Percentiles rank a stretch among this genome's conserved stretches.
These are phyloP conservation scores for Pinus taeda DNA, from an alignment of 75 land plant species.

Conservation along the genomic window DNA sequence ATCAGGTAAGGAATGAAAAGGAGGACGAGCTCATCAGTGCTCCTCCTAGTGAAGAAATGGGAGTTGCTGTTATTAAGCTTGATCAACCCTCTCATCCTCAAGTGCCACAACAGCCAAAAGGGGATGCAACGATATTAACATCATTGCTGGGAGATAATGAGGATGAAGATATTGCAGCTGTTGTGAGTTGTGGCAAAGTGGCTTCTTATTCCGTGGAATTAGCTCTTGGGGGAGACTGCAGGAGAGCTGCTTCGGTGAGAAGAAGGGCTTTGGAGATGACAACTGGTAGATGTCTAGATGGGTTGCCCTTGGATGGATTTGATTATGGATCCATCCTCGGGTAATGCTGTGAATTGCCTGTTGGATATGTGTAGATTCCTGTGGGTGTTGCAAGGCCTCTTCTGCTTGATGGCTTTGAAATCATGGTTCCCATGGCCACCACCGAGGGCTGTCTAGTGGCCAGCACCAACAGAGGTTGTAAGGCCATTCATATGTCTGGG, in stretches of 20 bases:
- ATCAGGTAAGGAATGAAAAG: too few species aligned
- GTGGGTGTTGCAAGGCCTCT: constrained; percentile 80
- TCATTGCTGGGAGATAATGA: background rate
- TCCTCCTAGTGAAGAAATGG: background rate
- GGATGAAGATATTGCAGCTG: constrained; percentile 46
- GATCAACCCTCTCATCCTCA: background rate
- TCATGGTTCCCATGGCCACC: constrained; percentile 82
- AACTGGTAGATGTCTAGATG: constrained; percentile 51
- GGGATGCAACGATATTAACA: too few species aligned
- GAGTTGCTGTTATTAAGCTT: background rate
- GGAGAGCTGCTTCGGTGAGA: constrained; percentile 54
- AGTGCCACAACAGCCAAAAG: constrained; percentile 5
- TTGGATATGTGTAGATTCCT: constrained; percentile 77
- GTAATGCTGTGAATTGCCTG: constrained; percentile 83
- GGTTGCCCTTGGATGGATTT: constrained; percentile 64
- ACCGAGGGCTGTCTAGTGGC: constrained; percentile 85
- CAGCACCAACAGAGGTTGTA: constrained; percentile 81
- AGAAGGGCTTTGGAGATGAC: constrained; percentile 42
- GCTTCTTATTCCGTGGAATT: constrained; percentile 71
- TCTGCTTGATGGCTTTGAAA: constrained; percentile 62
- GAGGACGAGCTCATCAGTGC: background rate
- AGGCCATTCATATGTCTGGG: constrained; percentile 65
- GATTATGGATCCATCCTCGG: constrained; percentile 64
- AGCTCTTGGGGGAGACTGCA: constrained; percentile 57
- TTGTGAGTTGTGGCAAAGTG: constrained; percentile 38